Evolutionary conservation across 2,329 filamentous ascomycete species (phyloP).

Genomic region (Apiospora arundinis): DNA sequence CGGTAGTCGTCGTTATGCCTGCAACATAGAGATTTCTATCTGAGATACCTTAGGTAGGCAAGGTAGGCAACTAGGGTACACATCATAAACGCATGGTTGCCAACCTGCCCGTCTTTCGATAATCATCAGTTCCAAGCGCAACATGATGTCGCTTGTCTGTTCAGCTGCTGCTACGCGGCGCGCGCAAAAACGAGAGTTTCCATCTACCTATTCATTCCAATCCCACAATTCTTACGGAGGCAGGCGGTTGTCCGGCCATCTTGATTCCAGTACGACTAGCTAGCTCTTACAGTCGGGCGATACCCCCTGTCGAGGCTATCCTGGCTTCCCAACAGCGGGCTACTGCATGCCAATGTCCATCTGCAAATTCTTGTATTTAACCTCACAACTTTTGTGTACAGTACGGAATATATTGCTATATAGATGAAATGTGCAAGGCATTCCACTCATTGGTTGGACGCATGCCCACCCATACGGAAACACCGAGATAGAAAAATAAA

Average conservation of each 20-base stretch:
- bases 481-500: neutral
- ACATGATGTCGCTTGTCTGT: conserved; percentile 1
- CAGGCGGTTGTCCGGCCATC: conserved; percentile 1
- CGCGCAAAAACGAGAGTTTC: neutral
- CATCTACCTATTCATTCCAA: neutral
- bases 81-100: neutral
- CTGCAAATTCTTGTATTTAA: neutral
- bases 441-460: neutral
- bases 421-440: neutral
- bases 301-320: neutral
- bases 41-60: too few relatives aligned
- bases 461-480: neutral
- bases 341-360: conserved; percentile 13
- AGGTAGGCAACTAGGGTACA: too few relatives aligned
- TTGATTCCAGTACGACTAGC: neutral
- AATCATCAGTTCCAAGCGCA: neutral
- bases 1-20: too few relatives aligned
- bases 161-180: too few relatives aligned
- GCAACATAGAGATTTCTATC: too few relatives aligned
- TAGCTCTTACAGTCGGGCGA: neutral
- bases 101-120: neutral
- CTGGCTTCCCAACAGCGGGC: neutral
- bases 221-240: neutral
- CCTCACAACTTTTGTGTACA: neutral
- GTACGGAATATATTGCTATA: neutral